Percentiles rank a stretch among this genome's conserved stretches.
phyloP scores from a whole-genome alignment of 139 green algal genomes.

The Bryopsis sp. region DNA sequence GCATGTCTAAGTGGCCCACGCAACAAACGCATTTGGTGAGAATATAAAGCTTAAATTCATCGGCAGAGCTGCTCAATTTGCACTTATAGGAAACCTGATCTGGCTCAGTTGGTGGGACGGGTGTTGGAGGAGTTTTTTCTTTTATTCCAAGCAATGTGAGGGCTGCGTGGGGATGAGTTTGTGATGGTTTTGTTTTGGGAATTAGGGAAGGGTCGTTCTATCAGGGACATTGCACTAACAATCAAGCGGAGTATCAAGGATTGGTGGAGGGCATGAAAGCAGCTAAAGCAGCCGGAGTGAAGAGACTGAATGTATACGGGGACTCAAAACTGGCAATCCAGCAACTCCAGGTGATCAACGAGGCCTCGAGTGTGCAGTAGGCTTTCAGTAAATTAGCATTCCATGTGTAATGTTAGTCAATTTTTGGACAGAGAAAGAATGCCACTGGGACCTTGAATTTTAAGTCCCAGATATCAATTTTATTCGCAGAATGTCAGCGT shows the following conservation, averaged over 20 bases:
- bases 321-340: conserved; percentile 13
- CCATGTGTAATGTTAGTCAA: background rate
- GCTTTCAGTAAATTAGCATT: background rate
- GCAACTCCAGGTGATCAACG: conserved; percentile 5
- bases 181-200: background rate
- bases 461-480: conserved; percentile 1
- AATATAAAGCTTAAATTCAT: background rate
- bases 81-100: background rate
- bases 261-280: conserved; percentile 10
- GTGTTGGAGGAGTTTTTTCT: background rate
- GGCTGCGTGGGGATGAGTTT: background rate
- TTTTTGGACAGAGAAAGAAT: no score
- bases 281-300: background rate
- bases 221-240: conserved; percentile 10
- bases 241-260: conserved; percentile 17
- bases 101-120: background rate
- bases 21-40: background rate
- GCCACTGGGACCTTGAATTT: background rate
- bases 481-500: background rate
- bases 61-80: background rate
- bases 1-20: background rate
- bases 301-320: conserved; percentile 4
- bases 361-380: background rate
- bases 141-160: background rate
- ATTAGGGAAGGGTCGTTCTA: conserved; percentile 12